Evolutionary conservation across 371 early-diverging fungal species (phyloP).

Genomic region (Mortierella sp.): DNA sequence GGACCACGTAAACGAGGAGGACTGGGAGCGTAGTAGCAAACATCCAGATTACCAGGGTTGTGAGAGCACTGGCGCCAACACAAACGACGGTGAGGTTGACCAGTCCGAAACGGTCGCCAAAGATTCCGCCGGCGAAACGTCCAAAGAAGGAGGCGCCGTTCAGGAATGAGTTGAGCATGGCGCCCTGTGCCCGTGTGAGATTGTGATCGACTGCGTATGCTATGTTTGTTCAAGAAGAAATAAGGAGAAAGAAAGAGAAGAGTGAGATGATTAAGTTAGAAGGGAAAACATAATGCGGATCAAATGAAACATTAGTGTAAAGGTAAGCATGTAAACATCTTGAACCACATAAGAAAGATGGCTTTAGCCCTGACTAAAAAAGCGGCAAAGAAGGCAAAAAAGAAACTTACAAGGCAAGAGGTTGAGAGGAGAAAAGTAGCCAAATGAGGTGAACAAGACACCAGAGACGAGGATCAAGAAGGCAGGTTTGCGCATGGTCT

Average conservation of each 20-base stretch:
- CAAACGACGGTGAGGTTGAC: slow-evolving; percentile 64
- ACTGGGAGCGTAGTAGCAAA: slow-evolving; percentile 63
- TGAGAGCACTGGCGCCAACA: slow-evolving; percentile 59
- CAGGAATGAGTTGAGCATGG: slow-evolving; percentile 61
- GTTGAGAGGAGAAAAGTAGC: slow-evolving; percentile 56
- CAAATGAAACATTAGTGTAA: neutral
- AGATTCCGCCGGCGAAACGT: slow-evolving; percentile 58
- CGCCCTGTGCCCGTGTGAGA: slow-evolving; percentile 43
- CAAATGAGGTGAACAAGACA: slow-evolving; percentile 59
- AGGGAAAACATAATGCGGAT: slow-evolving; percentile 1
- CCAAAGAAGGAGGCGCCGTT: slow-evolving; percentile 68
- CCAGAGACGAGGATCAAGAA: slow-evolving; percentile 55
- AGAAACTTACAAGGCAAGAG: slow-evolving; percentile 46
- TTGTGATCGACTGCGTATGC: slow-evolving; percentile 57
- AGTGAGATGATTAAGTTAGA: neutral
- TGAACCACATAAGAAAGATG: too few relatives aligned
- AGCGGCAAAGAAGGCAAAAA: neutral
- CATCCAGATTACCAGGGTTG: slow-evolving; percentile 75
- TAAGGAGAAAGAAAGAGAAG: slow-evolving; percentile 23
- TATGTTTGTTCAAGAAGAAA: slow-evolving; percentile 47
- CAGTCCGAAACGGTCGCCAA: slow-evolving; percentile 61
- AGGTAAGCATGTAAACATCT: neutral
- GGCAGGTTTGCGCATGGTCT: slow-evolving; percentile 37
- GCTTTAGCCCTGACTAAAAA: neutral
- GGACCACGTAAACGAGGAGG: slow-evolving; percentile 62